phyloP scores from a whole-genome alignment of 192 early-diverging fungal species.

The Coemansia sp. region DNA sequence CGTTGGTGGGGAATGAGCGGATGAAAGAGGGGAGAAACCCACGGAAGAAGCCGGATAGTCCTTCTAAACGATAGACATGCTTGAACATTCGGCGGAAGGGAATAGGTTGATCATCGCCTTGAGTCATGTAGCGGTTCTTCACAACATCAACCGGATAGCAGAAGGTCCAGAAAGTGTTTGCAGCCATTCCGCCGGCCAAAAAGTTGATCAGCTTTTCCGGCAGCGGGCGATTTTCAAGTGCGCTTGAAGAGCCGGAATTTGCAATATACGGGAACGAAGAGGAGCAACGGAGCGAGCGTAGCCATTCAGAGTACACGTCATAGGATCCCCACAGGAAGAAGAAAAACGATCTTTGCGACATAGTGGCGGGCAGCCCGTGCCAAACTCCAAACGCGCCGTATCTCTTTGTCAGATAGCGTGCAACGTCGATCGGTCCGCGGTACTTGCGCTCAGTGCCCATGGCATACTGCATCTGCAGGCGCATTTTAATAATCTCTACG shows the following conservation, averaged over 20 bases:
- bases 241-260: constrained; percentile 11
- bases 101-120: constrained; percentile 69
- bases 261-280: constrained; percentile 25
- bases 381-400: constrained; percentile 82
- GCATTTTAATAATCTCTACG: constrained; percentile 72
- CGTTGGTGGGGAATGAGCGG: constrained; percentile 93
- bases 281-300: constrained; percentile 49
- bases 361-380: constrained; percentile 80
- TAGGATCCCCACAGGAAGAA: constrained; percentile 59
- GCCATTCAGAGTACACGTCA: constrained; percentile 53
- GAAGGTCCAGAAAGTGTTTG: constrained; percentile 88
- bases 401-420: constrained; percentile 64
- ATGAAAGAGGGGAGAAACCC: constrained; percentile 89
- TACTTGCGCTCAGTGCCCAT: constrained; percentile 68
- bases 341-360: constrained; percentile 87
- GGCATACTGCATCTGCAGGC: constrained; percentile 74
- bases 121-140: constrained; percentile 94
- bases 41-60: constrained; percentile 82
- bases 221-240: constrained; percentile 20
- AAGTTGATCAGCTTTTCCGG: constrained; percentile 68
- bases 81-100: constrained; percentile 43
- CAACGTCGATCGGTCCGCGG: constrained; percentile 83
- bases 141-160: constrained; percentile 82
- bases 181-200: constrained; percentile 79
- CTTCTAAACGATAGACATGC: constrained; percentile 59